phyloP scores from a whole-genome alignment of 2,329 filamentous ascomycete genomes.

The Tolypocladium capitatum region DNA sequence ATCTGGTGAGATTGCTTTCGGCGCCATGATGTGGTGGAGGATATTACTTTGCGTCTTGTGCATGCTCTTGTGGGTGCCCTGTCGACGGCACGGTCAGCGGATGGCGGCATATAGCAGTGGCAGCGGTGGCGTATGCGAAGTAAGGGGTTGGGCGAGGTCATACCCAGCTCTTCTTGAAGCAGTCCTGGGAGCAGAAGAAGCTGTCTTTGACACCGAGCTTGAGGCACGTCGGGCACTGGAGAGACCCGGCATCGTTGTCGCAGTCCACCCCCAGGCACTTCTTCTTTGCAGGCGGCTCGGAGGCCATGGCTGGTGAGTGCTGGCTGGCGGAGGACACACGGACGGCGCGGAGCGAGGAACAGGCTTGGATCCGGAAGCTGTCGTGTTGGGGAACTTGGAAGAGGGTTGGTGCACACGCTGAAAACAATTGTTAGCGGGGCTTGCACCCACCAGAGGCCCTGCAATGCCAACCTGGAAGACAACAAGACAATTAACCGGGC shows the following conservation, averaged over 20 bases:
- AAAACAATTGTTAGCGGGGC: not conserved
- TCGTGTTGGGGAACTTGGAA: not conserved
- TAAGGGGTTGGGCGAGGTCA: slow-evolving; percentile 11
- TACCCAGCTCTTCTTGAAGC: slow-evolving; percentile 99
- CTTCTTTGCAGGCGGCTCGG: slow-evolving; percentile 41
- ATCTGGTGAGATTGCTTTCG: slow-evolving; percentile 79
- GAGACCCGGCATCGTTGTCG: slow-evolving; percentile 66
- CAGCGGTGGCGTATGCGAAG: no score
- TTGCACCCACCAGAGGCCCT: no score
- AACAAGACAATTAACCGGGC: not conserved
- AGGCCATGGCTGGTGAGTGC: slow-evolving; percentile 24
- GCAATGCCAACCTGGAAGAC: no score
- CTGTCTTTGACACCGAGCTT: slow-evolving; percentile 79
- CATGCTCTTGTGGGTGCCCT: slow-evolving; percentile 65
- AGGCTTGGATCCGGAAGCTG: not conserved
- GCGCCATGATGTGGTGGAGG: slow-evolving; percentile 60
- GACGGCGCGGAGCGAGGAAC: not conserved
- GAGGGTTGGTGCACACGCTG: not conserved
- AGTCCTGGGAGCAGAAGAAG: slow-evolving; percentile 96
- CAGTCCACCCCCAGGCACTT: slow-evolving; percentile 77
- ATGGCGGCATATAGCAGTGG: not conserved
- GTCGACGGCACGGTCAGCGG: slow-evolving; percentile 9
- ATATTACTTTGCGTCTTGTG: slow-evolving; percentile 63
- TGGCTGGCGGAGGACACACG: not conserved
- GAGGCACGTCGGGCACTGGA: slow-evolving; percentile 92